Evolutionary conservation across 257 asterid genomes (phyloP).

Genomic region (Petrea volubilis): DNA sequence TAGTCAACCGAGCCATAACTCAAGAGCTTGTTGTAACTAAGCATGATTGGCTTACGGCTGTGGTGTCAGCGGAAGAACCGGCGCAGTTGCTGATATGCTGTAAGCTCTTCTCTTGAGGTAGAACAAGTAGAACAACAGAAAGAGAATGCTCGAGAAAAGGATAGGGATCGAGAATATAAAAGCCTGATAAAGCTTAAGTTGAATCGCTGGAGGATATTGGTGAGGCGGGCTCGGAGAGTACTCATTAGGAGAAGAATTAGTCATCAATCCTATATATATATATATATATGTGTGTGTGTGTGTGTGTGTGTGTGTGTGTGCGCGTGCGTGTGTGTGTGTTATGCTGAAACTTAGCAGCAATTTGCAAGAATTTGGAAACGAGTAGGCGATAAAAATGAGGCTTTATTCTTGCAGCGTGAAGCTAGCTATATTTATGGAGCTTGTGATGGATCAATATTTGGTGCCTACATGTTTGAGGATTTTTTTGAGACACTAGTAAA

Average conservation of each 20-base stretch:
- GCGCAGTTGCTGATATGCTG: constrained; percentile 20
- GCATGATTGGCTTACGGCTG: constrained; percentile 46
- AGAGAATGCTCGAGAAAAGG: constrained; percentile 70
- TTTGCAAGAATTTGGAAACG: not conserved
- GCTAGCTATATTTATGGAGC: not conserved
- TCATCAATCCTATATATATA: constrained; percentile 30
- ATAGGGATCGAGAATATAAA: constrained; percentile 85
- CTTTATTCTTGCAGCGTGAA: not conserved
- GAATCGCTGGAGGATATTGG: constrained; percentile 69
- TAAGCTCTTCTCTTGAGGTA: constrained; percentile 71
- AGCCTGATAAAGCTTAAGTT: constrained; percentile 76
- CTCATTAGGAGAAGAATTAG: constrained; percentile 33
- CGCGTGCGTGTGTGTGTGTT: too few species aligned
- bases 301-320: too few species aligned
- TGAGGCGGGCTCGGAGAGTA: constrained; percentile 46
- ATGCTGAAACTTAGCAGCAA: too few species aligned
- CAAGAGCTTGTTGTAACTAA: too few species aligned
- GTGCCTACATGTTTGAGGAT: constrained; percentile 3
- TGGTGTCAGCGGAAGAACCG: constrained; percentile 28
- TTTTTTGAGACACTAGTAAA: constrained; percentile 16
- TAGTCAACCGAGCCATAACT: too few species aligned
- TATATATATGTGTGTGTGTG: too few species aligned
- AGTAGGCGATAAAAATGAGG: too few species aligned
- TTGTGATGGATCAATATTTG: not conserved
- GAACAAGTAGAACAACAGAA: constrained; percentile 74